phyloP scores from a whole-genome alignment of 345 rosid species.

The Microthlaspi erraticum region DNA sequence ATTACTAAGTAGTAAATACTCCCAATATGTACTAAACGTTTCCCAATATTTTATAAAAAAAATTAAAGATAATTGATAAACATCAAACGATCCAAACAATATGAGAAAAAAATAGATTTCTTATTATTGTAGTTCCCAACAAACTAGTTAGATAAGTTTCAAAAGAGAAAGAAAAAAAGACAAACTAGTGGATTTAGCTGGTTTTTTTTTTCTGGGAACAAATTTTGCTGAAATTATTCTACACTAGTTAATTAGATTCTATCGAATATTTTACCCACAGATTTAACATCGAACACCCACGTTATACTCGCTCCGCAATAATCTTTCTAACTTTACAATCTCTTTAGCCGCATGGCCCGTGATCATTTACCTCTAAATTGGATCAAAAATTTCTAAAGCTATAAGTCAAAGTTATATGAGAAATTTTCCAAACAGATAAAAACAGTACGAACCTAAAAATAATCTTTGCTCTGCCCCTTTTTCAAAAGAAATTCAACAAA shows the following conservation, averaged over 20 bases:
- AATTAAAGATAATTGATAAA: no score
- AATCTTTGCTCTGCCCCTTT: not conserved
- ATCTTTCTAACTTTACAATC: not conserved
- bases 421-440: not conserved
- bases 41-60: no score
- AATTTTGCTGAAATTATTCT: not conserved
- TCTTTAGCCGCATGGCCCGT: constrained; percentile 1
- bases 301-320: not conserved
- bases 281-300: not conserved
- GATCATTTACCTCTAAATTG: constrained; percentile 17
- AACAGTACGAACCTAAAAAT: not conserved
- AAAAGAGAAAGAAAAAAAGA: no score
- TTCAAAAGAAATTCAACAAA: not conserved
- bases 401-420: not conserved
- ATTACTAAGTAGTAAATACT: no score
- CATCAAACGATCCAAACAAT: not conserved
- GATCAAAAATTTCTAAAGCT: not conserved
- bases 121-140: not conserved
- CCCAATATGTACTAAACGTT: no score
- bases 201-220: no score
- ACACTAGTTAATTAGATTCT: not conserved
- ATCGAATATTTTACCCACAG: not conserved
- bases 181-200: no score
- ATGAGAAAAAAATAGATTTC: not conserved
- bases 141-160: not conserved